Evolutionary conservation across 192 early-diverging fungal genomes (phyloP).

Genomic region (Podila clonocystis): DNA sequence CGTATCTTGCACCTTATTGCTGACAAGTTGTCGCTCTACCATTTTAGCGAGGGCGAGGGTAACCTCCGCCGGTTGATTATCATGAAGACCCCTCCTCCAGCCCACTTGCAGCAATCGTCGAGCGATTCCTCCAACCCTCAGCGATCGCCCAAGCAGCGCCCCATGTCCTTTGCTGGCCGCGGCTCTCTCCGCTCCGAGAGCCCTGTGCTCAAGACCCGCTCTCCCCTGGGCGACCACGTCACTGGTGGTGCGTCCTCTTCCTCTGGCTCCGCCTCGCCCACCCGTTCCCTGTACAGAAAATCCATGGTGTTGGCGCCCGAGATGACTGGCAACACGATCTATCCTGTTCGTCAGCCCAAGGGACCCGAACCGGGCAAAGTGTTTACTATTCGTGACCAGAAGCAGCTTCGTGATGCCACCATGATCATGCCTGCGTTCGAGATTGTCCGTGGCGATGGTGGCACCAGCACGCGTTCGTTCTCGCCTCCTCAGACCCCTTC

Average conservation of each 20-base stretch:
- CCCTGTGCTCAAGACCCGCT: slow-evolving; percentile 35
- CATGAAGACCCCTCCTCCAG: slow-evolving; percentile 35
- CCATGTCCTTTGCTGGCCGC: slow-evolving; percentile 48
- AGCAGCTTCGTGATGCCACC: slow-evolving; percentile 43
- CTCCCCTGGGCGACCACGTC: slow-evolving; percentile 15
- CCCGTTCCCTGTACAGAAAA: slow-evolving; percentile 63
- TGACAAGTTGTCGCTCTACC: slow-evolving; percentile 70
- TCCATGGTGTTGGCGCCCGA: slow-evolving; percentile 63
- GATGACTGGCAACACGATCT: slow-evolving; percentile 56
- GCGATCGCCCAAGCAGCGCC: slow-evolving; percentile 31
- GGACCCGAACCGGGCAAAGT: slow-evolving; percentile 78
- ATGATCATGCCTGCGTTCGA: slow-evolving; percentile 47
- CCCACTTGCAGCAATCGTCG: background rate
- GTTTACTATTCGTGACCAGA: slow-evolving; percentile 69
- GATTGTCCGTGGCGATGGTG: background rate
- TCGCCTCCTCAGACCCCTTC: background rate
- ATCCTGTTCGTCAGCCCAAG: slow-evolving; percentile 77
- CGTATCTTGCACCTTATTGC: slow-evolving; percentile 74
- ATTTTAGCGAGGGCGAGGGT: slow-evolving; percentile 61
- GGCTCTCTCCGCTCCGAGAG: slow-evolving; percentile 43
- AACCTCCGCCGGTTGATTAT: slow-evolving; percentile 57
- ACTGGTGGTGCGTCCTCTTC: slow-evolving; percentile 19
- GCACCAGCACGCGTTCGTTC: background rate
- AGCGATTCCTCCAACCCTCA: background rate
- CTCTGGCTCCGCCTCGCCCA: slow-evolving; percentile 53